These are phyloP conservation scores for Gelatoporia subvermispora DNA, from an alignment of 768 basidiomycete genomes.

Conservation along the genomic window DNA sequence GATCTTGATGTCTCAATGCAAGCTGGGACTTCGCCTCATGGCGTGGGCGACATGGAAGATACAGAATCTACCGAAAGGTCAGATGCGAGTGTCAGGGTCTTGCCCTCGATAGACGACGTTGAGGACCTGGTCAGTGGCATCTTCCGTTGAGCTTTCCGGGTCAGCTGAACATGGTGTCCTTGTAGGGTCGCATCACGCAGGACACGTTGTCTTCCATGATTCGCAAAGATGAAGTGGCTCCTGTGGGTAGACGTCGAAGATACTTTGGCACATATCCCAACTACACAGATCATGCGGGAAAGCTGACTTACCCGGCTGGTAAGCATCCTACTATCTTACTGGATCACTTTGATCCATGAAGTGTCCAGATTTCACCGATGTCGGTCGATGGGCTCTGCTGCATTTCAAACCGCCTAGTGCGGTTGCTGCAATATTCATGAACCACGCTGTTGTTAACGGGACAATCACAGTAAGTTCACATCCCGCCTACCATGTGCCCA, in stretches of 20 bases:
- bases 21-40: no score
- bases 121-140: slow-evolving; percentile 14
- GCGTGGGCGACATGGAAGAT: neutral
- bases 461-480: slow-evolving; percentile 36
- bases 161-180: neutral
- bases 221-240: slow-evolving; percentile 63
- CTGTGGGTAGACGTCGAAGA: slow-evolving; percentile 53
- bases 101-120: neutral
- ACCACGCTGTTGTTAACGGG: slow-evolving; percentile 69
- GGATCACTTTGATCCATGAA: neutral
- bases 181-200: slow-evolving; percentile 65
- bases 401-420: slow-evolving; percentile 52
- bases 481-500: neutral
- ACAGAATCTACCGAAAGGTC: neutral
- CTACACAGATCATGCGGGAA: slow-evolving; percentile 38
- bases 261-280: slow-evolving; percentile 40
- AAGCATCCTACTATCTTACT: slow-evolving; percentile 13
- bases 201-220: slow-evolving; percentile 73
- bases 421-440: slow-evolving; percentile 63
- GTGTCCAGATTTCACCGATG: slow-evolving; percentile 45
- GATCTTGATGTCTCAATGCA: no score
- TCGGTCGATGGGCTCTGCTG: slow-evolving; percentile 57
- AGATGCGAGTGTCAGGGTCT: neutral
- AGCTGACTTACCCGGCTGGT: slow-evolving; percentile 60
- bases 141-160: slow-evolving; percentile 3